Evolutionary conservation across 2,329 filamentous ascomycete species (phyloP).

Genomic region (Aotearoamyces nothofagi): DNA sequence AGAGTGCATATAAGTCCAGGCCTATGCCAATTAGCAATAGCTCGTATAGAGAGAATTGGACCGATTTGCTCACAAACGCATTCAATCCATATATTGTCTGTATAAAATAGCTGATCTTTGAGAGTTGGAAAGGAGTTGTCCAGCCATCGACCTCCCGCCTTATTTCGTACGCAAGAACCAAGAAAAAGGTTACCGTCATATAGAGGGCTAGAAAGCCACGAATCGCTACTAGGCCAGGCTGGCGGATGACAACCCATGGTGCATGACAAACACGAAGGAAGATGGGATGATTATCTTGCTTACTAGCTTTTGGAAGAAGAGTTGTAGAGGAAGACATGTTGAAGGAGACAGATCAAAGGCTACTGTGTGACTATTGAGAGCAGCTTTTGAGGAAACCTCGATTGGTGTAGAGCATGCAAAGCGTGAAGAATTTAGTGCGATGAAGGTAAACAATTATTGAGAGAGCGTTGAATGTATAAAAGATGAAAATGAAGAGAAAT

Average conservation of each 20-base stretch:
- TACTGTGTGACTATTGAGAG: slow-evolving; percentile 1
- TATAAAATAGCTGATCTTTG: slow-evolving; percentile 15
- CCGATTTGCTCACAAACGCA: slow-evolving; percentile 14
- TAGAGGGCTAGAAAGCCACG: slow-evolving; percentile 13
- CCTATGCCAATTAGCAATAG: slow-evolving; percentile 7
- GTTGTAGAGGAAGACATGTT: slow-evolving; percentile 19
- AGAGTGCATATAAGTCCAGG: slow-evolving; percentile 20
- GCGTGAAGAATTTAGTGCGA: slow-evolving; percentile 1
- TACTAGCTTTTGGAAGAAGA: slow-evolving; percentile 16
- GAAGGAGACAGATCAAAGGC: too few species aligned
- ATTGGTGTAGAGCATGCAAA: slow-evolving; percentile 3
- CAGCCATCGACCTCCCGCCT: slow-evolving; percentile 8
- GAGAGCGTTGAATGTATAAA: not conserved
- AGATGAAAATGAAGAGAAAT: slow-evolving; percentile 3
- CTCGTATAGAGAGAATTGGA: not conserved
- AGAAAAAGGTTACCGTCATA: slow-evolving; percentile 10
- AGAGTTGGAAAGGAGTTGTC: slow-evolving; percentile 15
- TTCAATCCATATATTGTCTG: slow-evolving; percentile 17
- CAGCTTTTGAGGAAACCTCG: not conserved
- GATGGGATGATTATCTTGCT: slow-evolving; percentile 17
- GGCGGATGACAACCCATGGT: slow-evolving; percentile 16
- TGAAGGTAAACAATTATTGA: too few species aligned
- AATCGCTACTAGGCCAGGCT: slow-evolving; percentile 14
- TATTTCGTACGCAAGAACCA: slow-evolving; percentile 15
- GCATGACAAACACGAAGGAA: slow-evolving; percentile 21